Percentiles rank a stretch among this genome's conserved stretches.
Conservation (phyloP, 352 stramenopile genomes). For the Hyaloperonospora brassicae region DNA sequence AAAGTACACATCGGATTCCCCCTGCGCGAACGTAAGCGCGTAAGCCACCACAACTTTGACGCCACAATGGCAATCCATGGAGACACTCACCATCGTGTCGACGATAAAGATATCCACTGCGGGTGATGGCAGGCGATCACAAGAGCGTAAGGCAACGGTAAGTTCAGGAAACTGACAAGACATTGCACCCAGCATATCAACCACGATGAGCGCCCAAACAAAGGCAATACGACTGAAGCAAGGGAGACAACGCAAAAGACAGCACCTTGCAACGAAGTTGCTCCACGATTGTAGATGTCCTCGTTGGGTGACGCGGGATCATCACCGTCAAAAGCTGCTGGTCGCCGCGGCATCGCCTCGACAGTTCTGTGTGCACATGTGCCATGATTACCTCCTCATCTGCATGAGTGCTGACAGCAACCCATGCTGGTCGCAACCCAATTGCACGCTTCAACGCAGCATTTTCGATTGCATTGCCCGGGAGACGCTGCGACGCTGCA, state of each 20-base stretch:
- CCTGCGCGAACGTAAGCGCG: conserved; percentile 20
- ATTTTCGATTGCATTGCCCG: conserved; percentile 3
- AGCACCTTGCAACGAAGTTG: conserved; percentile 30
- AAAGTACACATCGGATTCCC: conserved; percentile 53
- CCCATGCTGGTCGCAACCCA: conserved; percentile 29
- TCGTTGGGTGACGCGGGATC: conserved; percentile 52
- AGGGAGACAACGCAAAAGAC: not conserved
- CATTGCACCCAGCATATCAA: not conserved
- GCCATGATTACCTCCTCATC: conserved; percentile 50
- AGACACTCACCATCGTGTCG: conserved; percentile 43
- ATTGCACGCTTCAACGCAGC: conserved; percentile 18
- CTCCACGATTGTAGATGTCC: conserved; percentile 27
- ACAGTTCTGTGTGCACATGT: conserved; percentile 28
- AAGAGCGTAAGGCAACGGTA: conserved; percentile 30
- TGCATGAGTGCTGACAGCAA: conserved; percentile 60
- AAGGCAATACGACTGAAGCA: not conserved
- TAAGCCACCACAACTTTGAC: not conserved
- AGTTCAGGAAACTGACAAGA: conserved; percentile 35
- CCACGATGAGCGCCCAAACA: not conserved
- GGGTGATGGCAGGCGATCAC: conserved; percentile 21
- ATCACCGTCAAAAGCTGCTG: conserved; percentile 37
- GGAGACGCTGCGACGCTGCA: conserved; percentile 12
- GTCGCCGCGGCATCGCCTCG: conserved; percentile 1
- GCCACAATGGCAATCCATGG: too few relatives aligned
- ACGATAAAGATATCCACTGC: conserved; percentile 49